A percentile compares a stretch with the other conserved stretches of the same genome.
These are phyloP conservation scores for Sporothrix euskadiensis DNA, from an alignment of 2,329 filamentous ascomycete genomes.

Conservation along the genomic window DNA sequence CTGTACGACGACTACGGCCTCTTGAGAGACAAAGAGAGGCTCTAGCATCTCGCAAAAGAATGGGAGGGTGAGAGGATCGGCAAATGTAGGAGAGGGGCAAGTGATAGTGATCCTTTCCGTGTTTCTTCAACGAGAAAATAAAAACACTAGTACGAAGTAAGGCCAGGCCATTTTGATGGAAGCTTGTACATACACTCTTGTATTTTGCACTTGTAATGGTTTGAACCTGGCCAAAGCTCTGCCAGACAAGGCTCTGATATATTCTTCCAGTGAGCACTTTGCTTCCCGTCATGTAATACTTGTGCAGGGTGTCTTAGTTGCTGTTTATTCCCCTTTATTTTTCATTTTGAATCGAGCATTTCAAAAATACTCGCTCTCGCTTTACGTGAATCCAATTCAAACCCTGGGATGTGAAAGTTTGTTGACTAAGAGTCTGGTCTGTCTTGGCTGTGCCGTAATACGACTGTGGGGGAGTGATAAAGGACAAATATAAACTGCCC, in stretches of 20 bases:
- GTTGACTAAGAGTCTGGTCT: background rate
- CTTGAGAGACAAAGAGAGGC: background rate
- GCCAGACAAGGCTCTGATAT: background rate
- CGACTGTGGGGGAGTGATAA: background rate
- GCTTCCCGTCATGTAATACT: background rate
- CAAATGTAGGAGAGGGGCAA: conserved; percentile 4
- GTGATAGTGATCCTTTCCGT: background rate
- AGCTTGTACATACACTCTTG: background rate
- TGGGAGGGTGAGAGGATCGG: background rate
- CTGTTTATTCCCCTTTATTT: background rate
- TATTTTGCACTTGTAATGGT: background rate
- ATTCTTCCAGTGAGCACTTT: background rate
- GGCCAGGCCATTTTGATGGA: background rate
- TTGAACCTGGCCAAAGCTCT: background rate
- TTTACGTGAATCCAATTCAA: background rate
- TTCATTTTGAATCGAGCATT: background rate
- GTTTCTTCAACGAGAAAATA: background rate
- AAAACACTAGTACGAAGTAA: too few relatives aligned
- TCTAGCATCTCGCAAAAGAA: background rate
- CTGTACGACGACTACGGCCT: background rate
- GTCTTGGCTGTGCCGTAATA: background rate
- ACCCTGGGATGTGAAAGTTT: background rate
- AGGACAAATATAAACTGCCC: conserved; percentile 1
- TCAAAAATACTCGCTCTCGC: background rate
- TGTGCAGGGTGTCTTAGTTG: background rate